Evolutionary conservation across 495 filamentous ascomycete species (phyloP).

Genomic region (Neurospora tetraspora): DNA sequence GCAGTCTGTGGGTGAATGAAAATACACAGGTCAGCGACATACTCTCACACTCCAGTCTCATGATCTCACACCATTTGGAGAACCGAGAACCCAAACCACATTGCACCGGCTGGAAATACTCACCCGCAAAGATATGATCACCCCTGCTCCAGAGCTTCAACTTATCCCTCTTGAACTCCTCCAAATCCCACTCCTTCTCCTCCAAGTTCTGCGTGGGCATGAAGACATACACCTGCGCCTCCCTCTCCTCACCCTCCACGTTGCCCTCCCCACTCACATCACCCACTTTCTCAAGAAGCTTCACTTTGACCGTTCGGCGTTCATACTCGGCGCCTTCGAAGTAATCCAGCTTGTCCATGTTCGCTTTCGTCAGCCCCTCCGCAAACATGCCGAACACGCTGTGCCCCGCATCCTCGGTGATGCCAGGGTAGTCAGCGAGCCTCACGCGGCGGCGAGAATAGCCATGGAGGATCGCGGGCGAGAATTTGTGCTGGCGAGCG

Average conservation of each 20-base stretch:
- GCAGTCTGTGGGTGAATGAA: conserved; percentile 4
- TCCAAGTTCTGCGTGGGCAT: conserved; percentile 44
- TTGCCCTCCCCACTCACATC: conserved; percentile 30
- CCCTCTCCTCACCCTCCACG: conserved; percentile 45
- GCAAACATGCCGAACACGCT: conserved; percentile 74
- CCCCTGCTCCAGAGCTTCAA: conserved; percentile 41
- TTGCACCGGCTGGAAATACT: neutral
- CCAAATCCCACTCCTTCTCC: conserved; percentile 71
- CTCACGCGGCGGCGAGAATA: conserved; percentile 52
- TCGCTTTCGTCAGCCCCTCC: conserved; percentile 64
- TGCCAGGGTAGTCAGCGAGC: conserved; percentile 75
- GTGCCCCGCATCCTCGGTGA: conserved; percentile 44
- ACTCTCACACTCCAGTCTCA: too few species aligned
- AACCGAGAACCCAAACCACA: too few species aligned
- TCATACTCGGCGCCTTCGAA: conserved; percentile 78
- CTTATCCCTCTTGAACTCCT: conserved; percentile 60
- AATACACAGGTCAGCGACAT: neutral
- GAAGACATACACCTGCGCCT: conserved; percentile 74
- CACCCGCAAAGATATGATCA: conserved; percentile 30
- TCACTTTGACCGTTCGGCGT: conserved; percentile 50
- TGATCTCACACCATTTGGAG: too few species aligned
- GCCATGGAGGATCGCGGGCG: conserved; percentile 64
- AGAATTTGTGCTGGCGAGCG: conserved; percentile 45
- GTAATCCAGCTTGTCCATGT: conserved; percentile 64
- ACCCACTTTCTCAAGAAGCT: conserved; percentile 36